phyloP scores from a whole-genome alignment of 2,329 filamentous ascomycete species.

The Cryphonectria japonica region DNA sequence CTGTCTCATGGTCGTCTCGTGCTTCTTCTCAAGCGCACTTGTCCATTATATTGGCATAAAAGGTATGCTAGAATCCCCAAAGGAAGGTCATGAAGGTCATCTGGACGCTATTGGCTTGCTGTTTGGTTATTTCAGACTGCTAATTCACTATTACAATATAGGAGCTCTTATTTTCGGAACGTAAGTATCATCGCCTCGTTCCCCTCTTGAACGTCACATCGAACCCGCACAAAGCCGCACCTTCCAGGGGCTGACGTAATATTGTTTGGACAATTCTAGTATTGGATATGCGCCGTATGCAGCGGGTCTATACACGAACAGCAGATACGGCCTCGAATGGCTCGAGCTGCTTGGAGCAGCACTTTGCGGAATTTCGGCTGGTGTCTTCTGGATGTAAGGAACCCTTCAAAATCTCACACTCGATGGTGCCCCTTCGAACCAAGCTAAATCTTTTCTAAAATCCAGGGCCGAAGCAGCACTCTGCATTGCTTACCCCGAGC shows the following conservation, averaged over 20 bases:
- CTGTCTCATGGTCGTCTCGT: slow-evolving; percentile 48
- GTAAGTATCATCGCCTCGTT: slow-evolving; percentile 38
- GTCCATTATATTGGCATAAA: slow-evolving; percentile 73
- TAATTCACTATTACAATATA: not conserved
- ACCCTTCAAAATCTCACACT: not conserved
- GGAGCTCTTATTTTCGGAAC: slow-evolving; percentile 71
- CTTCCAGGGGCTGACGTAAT: not conserved
- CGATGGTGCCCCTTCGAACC: too few relatives aligned
- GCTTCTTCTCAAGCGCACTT: slow-evolving; percentile 62
- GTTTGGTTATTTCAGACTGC: not conserved
- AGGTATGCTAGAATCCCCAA: slow-evolving; percentile 34
- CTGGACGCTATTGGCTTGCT: not conserved
- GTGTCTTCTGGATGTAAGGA: slow-evolving; percentile 69
- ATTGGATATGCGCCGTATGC: slow-evolving; percentile 73
- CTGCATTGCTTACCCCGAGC: slow-evolving; percentile 72
- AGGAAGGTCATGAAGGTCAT: too few relatives aligned
- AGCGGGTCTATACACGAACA: slow-evolving; percentile 73
- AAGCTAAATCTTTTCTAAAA: not conserved
- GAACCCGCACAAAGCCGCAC: not conserved
- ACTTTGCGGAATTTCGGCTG: slow-evolving; percentile 70
- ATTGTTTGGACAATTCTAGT: slow-evolving; percentile 33
- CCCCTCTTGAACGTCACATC: not conserved
- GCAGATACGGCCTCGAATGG: slow-evolving; percentile 71
- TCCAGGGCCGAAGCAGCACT: slow-evolving; percentile 67
- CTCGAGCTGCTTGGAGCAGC: slow-evolving; percentile 70